Percentiles rank a stretch among this genome's conserved stretches.
Evolutionary conservation across 345 rosid species (phyloP).

Genomic region (Salix purpurea): DNA sequence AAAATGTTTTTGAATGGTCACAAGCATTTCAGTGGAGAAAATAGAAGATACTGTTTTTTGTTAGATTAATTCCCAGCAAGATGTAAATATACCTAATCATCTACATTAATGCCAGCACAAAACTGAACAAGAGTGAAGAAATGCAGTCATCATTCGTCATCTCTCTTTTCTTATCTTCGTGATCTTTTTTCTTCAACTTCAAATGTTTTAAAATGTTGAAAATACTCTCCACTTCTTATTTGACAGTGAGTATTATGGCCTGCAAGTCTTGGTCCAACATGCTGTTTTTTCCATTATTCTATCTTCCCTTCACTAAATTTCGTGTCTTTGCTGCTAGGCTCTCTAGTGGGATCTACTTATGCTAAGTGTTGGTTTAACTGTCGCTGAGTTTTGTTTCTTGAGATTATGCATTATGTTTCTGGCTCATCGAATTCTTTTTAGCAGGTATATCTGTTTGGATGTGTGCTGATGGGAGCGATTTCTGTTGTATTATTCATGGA

Average conservation of each 20-base stretch:
- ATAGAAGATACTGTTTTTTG: neutral
- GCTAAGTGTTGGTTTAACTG: neutral
- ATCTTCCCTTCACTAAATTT: neutral
- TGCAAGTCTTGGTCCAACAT: too few relatives aligned
- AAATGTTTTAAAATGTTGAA: neutral
- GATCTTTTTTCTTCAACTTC: neutral
- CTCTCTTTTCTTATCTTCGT: neutral
- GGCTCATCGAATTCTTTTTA: slow-evolving; percentile 24
- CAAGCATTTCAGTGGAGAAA: neutral
- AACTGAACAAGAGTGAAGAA: neutral
- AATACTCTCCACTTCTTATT: neutral
- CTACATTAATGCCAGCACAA: neutral
- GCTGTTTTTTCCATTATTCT: too few relatives aligned
- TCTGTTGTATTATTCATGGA: slow-evolving; percentile 53
- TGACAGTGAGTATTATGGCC: neutral
- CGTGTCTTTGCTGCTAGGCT: slow-evolving; percentile 1
- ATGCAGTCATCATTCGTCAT: neutral
- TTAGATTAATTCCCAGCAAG: neutral
- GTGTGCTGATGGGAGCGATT: slow-evolving; percentile 53
- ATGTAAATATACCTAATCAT: neutral
- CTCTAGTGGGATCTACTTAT: slow-evolving; percentile 1
- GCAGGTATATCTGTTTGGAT: slow-evolving; percentile 64
- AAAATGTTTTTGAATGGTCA: neutral
- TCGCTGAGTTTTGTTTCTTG: neutral
- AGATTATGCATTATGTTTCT: slow-evolving; percentile 9